A percentile compares a stretch with the other conserved stretches of the same genome.
Evolutionary conservation across 805 yeast genomes (phyloP).

Genomic region (Debaryomyces castellii): DNA sequence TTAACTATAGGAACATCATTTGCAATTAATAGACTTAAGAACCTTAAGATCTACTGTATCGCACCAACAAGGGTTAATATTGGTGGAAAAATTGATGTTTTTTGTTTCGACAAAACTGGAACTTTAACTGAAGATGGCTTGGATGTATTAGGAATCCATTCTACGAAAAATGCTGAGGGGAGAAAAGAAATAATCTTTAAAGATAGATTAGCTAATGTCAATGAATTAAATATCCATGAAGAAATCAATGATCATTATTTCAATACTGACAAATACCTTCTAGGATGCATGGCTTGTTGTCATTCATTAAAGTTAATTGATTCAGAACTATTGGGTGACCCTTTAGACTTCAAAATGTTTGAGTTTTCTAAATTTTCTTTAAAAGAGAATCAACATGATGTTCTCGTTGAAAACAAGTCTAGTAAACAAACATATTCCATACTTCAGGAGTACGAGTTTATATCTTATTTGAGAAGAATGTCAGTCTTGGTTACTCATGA

Average conservation of each 20-base stretch:
- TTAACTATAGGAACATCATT: constrained; percentile 94
- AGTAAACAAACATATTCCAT: constrained; percentile 29
- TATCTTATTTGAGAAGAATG: constrained; percentile 86
- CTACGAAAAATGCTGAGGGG: constrained; percentile 40
- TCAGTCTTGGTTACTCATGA: constrained; percentile 62
- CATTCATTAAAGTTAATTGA: constrained; percentile 85
- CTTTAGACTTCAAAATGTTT: constrained; percentile 91
- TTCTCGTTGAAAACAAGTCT: constrained; percentile 13
- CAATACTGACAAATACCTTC: constrained; percentile 28
- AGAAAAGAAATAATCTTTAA: constrained; percentile 39
- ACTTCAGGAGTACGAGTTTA: constrained; percentile 70
- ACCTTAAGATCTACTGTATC: constrained; percentile 73
- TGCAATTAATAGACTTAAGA: constrained; percentile 74
- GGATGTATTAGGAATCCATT: constrained; percentile 68
- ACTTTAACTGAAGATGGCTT: constrained; percentile 96
- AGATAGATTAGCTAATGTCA: constrained; percentile 18
- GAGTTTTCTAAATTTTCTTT: constrained; percentile 79
- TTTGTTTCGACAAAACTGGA: constrained; percentile 97
- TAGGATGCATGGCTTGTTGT: constrained; percentile 66
- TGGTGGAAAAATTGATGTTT: constrained; percentile 89
- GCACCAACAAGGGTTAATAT: constrained; percentile 93
- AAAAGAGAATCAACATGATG: constrained; percentile 56
- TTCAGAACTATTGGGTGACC: constrained; percentile 85
- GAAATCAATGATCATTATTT: constrained; percentile 18
- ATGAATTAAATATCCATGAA: constrained; percentile 6